Percentiles rank a stretch among this genome's conserved stretches.
Evolutionary conservation across 495 filamentous ascomycete species (phyloP).

Genomic region (Bacidia gigantensis): DNA sequence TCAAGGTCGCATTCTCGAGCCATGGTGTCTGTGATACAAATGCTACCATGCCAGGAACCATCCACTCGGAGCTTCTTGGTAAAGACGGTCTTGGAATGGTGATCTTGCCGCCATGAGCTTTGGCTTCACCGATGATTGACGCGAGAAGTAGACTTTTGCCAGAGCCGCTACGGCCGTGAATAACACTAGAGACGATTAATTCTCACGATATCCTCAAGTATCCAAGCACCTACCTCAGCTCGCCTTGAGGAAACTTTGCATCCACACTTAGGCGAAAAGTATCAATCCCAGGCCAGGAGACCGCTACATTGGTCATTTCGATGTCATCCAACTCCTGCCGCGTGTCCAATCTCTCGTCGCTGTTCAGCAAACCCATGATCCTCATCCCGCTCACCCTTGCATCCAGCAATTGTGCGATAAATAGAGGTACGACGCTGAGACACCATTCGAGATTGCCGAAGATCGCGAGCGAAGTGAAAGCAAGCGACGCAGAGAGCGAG

Average conservation of each 20-base stretch:
- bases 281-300: no score
- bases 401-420: constrained; percentile 51
- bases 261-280: background rate
- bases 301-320: no score
- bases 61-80: constrained; percentile 55
- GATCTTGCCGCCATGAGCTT: constrained; percentile 33
- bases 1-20: constrained; percentile 73
- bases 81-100: constrained; percentile 32
- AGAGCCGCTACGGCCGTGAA: constrained; percentile 42
- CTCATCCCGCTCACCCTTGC: constrained; percentile 60
- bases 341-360: no score
- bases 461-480: constrained; percentile 67
- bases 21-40: constrained; percentile 75
- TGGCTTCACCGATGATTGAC: constrained; percentile 47
- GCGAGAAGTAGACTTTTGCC: constrained; percentile 52
- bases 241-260: constrained; percentile 30
- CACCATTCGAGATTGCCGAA: constrained; percentile 60
- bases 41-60: constrained; percentile 51
- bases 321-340: no score
- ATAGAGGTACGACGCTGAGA: constrained; percentile 56
- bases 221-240: no score
- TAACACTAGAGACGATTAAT: no score
- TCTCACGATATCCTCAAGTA: no score
- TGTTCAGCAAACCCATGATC: constrained; percentile 56
- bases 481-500: constrained; percentile 54